Evolutionary conservation across 2,329 filamentous ascomycete genomes (phyloP).

Genomic region (Cryoendolithus antarcticus): DNA sequence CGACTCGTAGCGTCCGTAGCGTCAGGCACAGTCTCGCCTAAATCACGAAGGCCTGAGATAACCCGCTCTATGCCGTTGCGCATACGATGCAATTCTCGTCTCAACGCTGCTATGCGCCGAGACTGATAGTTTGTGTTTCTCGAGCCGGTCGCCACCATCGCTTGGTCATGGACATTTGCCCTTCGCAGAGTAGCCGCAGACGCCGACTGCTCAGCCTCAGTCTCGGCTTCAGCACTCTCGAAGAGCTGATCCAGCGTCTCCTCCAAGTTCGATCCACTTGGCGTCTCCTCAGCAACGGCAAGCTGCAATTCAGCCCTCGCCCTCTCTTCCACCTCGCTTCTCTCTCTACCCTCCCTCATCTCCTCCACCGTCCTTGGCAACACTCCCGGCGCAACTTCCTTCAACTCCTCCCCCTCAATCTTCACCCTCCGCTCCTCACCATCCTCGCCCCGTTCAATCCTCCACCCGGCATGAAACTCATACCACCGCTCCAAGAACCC

Average conservation of each 20-base stretch:
- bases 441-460: conserved; percentile 27
- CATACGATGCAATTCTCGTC: conserved; percentile 26
- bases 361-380: conserved; percentile 36
- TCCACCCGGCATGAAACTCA: conserved; percentile 37
- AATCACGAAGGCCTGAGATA: conserved; percentile 23
- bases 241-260: conserved; percentile 24
- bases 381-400: conserved; percentile 34
- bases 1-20: conserved; percentile 17
- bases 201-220: conserved; percentile 2
- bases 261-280: conserved; percentile 18
- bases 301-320: neutral
- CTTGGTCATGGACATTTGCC: conserved; percentile 15
- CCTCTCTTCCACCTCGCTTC: conserved; percentile 16
- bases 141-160: conserved; percentile 16
- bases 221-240: conserved; percentile 18
- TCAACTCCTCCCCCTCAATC: conserved; percentile 35
- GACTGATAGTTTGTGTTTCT: conserved; percentile 23
- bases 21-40: conserved; percentile 24
- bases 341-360: conserved; percentile 24
- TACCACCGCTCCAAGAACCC: conserved; percentile 36
- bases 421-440: conserved; percentile 33
- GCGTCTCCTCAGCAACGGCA: neutral
- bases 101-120: conserved; percentile 23
- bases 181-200: neutral
- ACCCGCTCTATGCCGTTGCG: conserved; percentile 26